Evolutionary conservation across 2,329 filamentous ascomycete genomes (phyloP), one percentile per base, ranked within the genome.

Genomic region (Elsinoe ampelina): DNA sequence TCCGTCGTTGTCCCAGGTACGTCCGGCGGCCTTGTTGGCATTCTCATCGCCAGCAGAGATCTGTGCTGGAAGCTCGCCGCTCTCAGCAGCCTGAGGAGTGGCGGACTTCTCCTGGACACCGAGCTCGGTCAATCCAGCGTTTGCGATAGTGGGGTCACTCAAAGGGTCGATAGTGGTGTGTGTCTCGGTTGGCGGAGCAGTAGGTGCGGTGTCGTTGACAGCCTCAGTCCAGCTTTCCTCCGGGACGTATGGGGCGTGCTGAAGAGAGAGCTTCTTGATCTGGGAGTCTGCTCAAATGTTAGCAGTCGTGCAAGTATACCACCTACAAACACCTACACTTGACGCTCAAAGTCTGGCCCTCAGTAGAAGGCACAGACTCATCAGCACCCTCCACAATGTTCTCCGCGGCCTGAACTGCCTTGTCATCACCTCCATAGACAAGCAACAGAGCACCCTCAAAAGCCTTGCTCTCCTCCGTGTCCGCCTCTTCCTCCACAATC

Each of bases 391-490:
- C 78, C 57, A 90, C 86, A 58, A 95, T 77, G 75, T 87, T 90
- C 66, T 88, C 72, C 73, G 89, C 89, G 57, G 86, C 82, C 55
- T 80, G 75, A 20, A 93, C 87, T 52, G 87, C 88, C 63, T 75
- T 78, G 61, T 87, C 80, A 65, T 92, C 87, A 47, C 88, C 89
- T 45, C 83, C 82, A 71, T 95, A 93, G 32, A 93, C 85, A 59
- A 85, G 80, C 47, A 90, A 77, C 58, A 95, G 77, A 34, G 89
- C 83, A 54, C 87, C 87, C 72, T 95, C 88, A 59, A 93, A 83
- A 35, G 87, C 89, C 71, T 84, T 83, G 71, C 84, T 89, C 74
- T 92, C 86, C 58, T 90, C 86, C 4, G 80, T 78, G 63, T 86
- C 80, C 22, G 64, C 61, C 61, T 87, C 77, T 59, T 84, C 86